A percentile compares a stretch with the other conserved stretches of the same genome.
Conservation (phyloP, 768 basidiomycete genomes). For the Hydnomerulius pinastri region DNA sequence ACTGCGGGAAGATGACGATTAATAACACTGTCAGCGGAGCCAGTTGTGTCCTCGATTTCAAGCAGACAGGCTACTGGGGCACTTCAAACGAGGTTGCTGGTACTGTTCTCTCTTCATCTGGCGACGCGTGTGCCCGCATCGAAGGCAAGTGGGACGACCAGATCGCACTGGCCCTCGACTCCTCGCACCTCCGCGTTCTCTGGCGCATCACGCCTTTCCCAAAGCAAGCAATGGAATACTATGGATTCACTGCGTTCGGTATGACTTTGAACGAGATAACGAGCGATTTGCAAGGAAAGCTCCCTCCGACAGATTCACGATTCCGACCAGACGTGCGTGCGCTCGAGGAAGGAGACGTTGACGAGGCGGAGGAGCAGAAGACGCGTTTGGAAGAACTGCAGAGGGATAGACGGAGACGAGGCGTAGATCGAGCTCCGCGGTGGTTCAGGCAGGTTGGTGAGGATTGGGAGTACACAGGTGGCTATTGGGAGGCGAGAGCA, state of each 20-base stretch:
- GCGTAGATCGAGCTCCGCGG: slow-evolving; percentile 59
- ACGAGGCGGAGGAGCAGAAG: slow-evolving; percentile 74
- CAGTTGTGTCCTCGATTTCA: slow-evolving; percentile 79
- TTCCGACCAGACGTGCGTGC: slow-evolving; percentile 81
- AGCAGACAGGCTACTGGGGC: slow-evolving; percentile 84
- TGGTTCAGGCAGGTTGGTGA: slow-evolving; percentile 77
- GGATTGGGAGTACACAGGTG: slow-evolving; percentile 76
- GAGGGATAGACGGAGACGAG: slow-evolving; percentile 64
- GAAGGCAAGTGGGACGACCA: slow-evolving; percentile 92
- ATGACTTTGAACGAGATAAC: slow-evolving; percentile 84
- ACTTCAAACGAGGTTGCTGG: slow-evolving; percentile 74
- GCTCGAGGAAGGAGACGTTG: slow-evolving; percentile 74
- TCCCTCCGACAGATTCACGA: slow-evolving; percentile 83
- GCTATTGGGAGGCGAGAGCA: slow-evolving; percentile 80
- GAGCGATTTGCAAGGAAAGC: slow-evolving; percentile 55
- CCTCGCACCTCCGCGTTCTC: slow-evolving; percentile 69
- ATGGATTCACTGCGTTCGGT: slow-evolving; percentile 81
- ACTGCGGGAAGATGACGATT: slow-evolving; percentile 77
- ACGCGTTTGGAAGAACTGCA: slow-evolving; percentile 72
- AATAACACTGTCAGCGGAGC: slow-evolving; percentile 57
- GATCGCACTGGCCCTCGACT: slow-evolving; percentile 66
- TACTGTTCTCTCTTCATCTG: slow-evolving; percentile 52
- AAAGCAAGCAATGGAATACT: slow-evolving; percentile 67
- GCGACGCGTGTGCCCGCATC: slow-evolving; percentile 58
- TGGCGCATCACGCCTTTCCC: slow-evolving; percentile 80